A percentile compares a stretch with the other conserved stretches of the same genome.
phyloP scores from a whole-genome alignment of 2,329 filamentous ascomycete species.

The Dactylellina haptotyla region DNA sequence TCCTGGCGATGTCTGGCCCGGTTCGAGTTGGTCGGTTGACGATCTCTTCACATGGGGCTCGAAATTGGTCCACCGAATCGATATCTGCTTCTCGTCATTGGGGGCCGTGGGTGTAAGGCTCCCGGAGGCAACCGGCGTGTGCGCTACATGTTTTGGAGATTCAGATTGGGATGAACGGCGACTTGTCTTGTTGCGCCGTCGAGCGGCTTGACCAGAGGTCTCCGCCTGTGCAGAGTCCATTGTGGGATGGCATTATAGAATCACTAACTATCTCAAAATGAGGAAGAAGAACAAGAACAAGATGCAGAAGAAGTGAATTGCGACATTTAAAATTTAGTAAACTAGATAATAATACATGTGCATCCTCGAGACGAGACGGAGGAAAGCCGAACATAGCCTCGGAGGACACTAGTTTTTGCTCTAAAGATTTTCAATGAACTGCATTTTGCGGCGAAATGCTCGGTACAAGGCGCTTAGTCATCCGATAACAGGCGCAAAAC shows the following conservation, averaged over 20 bases:
- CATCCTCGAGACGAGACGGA: neutral
- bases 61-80: slow-evolving; percentile 20
- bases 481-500: slow-evolving; percentile 6
- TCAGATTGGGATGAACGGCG: slow-evolving; percentile 23
- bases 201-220: slow-evolving; percentile 37
- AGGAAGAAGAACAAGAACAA: neutral
- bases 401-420: neutral
- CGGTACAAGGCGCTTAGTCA: slow-evolving; percentile 28
- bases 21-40: slow-evolving; percentile 19
- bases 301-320: too few species aligned
- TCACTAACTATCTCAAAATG: neutral
- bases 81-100: slow-evolving; percentile 17
- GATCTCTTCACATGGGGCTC: slow-evolving; percentile 17
- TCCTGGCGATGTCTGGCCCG: slow-evolving; percentile 42
- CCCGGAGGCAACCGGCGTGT: slow-evolving; percentile 10
- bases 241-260: neutral
- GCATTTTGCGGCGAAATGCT: slow-evolving; percentile 8
- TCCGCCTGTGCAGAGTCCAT: slow-evolving; percentile 54
- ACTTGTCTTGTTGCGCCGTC: slow-evolving; percentile 28
- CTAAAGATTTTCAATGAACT: slow-evolving; percentile 4
- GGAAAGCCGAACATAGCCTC: neutral
- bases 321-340: too few species aligned
- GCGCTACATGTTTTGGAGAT: slow-evolving; percentile 28
- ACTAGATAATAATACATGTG: too few species aligned
- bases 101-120: neutral